Percentiles rank a stretch among this genome's conserved stretches.
phyloP scores from a whole-genome alignment of 768 basidiomycete genomes.

The Suillus variegatus region DNA sequence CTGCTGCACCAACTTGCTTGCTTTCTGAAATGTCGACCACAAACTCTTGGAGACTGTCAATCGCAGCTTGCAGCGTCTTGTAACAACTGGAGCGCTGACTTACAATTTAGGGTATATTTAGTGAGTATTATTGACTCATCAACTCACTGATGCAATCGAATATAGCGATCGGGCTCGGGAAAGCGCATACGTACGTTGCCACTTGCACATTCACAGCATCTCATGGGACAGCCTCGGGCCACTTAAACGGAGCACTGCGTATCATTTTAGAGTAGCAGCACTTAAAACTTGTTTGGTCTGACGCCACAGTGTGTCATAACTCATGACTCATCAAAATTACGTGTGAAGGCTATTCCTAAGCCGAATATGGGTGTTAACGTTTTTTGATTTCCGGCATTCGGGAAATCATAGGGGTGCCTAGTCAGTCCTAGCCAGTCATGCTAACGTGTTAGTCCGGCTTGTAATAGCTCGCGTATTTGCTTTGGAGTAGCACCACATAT shows the following conservation, averaged over 20 bases:
- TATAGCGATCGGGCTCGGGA: background rate
- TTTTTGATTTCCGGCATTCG: constrained; percentile 1
- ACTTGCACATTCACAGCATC: background rate
- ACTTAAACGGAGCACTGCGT: background rate
- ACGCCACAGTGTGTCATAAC: too few relatives aligned
- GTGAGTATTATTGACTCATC: too few relatives aligned
- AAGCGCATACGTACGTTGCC: background rate
- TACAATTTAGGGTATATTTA: too few relatives aligned
- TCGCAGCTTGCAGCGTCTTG: too few relatives aligned
- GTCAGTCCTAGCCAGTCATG: background rate
- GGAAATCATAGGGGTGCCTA: background rate
- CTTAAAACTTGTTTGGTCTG: too few relatives aligned
- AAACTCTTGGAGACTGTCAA: too few relatives aligned
- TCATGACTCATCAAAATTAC: background rate
- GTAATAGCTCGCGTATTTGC: background rate
- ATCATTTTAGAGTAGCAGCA: background rate
- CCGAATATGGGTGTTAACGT: background rate
- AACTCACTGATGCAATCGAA: too few relatives aligned
- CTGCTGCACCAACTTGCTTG: background rate
- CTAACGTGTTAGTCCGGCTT: background rate
- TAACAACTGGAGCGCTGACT: too few relatives aligned
- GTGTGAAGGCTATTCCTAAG: background rate
- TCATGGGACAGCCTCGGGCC: background rate
- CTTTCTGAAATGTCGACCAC: background rate
- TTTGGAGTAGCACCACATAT: background rate